A percentile compares a stretch with the other conserved stretches of the same genome.
Evolutionary conservation across 768 basidiomycete species (phyloP).

Genomic region (Rhizopogon sp.): DNA sequence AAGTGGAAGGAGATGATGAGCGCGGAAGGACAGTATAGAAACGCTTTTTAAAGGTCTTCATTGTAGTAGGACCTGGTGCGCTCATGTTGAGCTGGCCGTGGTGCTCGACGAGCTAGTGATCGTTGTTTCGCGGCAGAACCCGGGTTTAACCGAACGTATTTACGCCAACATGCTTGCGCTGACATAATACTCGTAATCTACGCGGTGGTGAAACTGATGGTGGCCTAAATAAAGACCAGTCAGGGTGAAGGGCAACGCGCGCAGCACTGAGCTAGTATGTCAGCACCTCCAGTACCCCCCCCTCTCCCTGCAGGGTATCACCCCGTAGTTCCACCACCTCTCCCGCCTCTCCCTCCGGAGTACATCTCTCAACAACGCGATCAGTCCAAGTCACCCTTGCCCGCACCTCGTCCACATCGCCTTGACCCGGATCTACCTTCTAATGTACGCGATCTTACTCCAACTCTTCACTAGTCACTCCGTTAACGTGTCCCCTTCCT

Average conservation of each 20-base stretch:
- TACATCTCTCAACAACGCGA: slow-evolving; percentile 22
- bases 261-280: neutral
- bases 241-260: too few relatives aligned
- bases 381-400: slow-evolving; percentile 40
- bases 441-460: slow-evolving; percentile 42
- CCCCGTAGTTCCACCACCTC: slow-evolving; percentile 33
- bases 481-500: slow-evolving; percentile 7
- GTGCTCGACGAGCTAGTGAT: neutral
- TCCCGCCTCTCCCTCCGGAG: slow-evolving; percentile 45
- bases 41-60: slow-evolving; percentile 50
- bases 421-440: slow-evolving; percentile 55
- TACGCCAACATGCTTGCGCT: neutral
- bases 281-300: slow-evolving; percentile 23
- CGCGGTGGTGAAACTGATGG: too few relatives aligned
- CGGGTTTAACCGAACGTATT: neutral
- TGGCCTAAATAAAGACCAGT: too few relatives aligned
- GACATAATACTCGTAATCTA: too few relatives aligned
- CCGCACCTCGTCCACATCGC: slow-evolving; percentile 63
- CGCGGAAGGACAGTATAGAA: slow-evolving; percentile 41
- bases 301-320: slow-evolving; percentile 17
- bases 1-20: slow-evolving; percentile 24
- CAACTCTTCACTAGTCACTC: neutral
- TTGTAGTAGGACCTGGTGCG: slow-evolving; percentile 31
- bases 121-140: neutral
- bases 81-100: slow-evolving; percentile 19